Conservation (phyloP, 2,329 filamentous ascomycete genomes). For the Penicillium fuscoglaucum region DNA sequence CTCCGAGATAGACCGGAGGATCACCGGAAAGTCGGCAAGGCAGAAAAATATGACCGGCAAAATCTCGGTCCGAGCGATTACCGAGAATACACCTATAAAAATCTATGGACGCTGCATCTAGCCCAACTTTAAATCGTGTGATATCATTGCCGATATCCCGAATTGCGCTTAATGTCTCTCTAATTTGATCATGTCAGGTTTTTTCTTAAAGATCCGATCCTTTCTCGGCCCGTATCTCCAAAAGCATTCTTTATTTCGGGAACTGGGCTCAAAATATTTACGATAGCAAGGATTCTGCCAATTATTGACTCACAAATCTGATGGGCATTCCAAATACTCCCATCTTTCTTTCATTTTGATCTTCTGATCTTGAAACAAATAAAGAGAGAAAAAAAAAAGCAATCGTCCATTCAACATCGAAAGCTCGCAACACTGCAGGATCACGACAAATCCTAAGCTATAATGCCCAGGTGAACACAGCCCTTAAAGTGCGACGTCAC, state of each 20-base stretch:
- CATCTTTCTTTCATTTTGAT: not conserved
- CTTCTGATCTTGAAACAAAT: not conserved
- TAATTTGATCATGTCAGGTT: too few species aligned
- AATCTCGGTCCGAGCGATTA: not conserved
- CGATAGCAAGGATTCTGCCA: not conserved
- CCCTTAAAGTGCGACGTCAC: not conserved
- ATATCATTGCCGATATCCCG: not conserved
- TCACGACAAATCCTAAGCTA: not conserved
- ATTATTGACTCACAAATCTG: not conserved
- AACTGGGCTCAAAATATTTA: not conserved
- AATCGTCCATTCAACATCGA: not conserved
- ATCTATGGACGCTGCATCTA: not conserved
- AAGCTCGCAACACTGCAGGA: not conserved
- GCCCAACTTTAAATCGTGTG: not conserved
- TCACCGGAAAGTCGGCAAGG: not conserved
- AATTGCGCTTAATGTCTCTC: not conserved
- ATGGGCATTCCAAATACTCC: not conserved
- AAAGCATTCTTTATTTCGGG: not conserved
- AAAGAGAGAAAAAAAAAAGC: not conserved
- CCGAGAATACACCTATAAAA: not conserved
- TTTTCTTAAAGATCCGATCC: not conserved
- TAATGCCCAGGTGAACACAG: not conserved
- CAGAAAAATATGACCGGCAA: not conserved
- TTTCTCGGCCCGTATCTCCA: not conserved
- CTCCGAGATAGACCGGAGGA: conserved; percentile 18